Base-by-base conservation (phyloP, 179 eudicot species). In the Patellifolia procumbens region DNA sequence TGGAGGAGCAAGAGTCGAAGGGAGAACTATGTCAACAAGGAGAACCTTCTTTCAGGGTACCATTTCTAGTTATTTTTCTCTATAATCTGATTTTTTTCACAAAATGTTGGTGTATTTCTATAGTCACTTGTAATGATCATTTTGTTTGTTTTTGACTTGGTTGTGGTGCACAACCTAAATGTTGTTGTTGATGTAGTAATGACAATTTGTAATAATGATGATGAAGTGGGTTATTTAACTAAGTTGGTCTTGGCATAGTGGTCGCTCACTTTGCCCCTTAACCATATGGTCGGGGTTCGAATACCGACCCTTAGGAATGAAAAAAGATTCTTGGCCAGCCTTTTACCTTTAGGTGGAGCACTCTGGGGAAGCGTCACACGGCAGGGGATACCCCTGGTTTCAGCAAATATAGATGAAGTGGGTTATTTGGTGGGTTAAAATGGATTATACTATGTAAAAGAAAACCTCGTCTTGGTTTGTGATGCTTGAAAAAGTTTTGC, bases 1-100 rank as follows among this genome's bases (percentile, higher is more conserved):
- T 83, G 32, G 83, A 80, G 59, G 80, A 76, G 22, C 24, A 34
- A 6, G 68, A 28, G 77, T 51, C n/a, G 43, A 62, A 78, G 70
- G 67, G 16, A 0, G 43, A 19, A 4, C 67, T 16, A 35, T 39
- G 63, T 34, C 64, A 62, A 43, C 51, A 37, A 34, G 76, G 79
- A 35, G 79, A 80, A 35, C 59, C 75, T 74, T 69, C 75, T 45
- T 29, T n/a, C 12, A 34, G 24, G 74, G 80, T 81, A 66, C 31
- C 7, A 37, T 35, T 35, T 3, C n/a, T 35, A 5, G 17, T 32
- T 34, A 5, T 7, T 64, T 7, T 7, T 13, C 4, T 39, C 4
- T 17, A 11, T 10, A 0, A 24, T 11, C 60, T n/a, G 26, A 24
- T 56, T 26, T 58, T 16, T 58, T 66, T n/a, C 22, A 12, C 19